These are phyloP conservation scores for Dillenia suffruticosa DNA, from an alignment of 164 flowering plant species.

Conservation along the genomic window DNA sequence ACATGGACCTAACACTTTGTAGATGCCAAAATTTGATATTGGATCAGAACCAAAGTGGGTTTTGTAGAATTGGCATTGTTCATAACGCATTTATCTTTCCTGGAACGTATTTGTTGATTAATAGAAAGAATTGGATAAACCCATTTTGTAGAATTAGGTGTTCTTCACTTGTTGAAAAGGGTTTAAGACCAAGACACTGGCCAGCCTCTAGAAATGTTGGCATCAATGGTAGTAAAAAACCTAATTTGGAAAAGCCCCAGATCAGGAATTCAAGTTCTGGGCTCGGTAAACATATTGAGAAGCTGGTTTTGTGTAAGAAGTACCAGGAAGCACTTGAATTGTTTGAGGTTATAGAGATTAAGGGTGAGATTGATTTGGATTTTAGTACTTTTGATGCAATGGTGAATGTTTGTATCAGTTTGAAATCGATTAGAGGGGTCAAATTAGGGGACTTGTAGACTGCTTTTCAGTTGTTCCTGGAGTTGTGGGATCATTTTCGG, in stretches of 20 bases:
- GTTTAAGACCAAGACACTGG: no score
- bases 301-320: conserved; percentile 33
- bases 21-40: no score
- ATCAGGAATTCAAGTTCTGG: conserved; percentile 13
- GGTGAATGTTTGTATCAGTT: conserved; percentile 43
- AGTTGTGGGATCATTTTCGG: conserved; percentile 37
- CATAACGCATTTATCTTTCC: no score
- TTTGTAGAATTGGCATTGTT: no score
- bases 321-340: conserved; percentile 50
- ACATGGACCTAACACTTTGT: no score
- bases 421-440: conserved; percentile 43
- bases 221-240: no score
- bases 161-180: no score
- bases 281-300: conserved; percentile 49
- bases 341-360: conserved; percentile 44
- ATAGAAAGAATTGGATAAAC: no score
- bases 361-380: conserved; percentile 21
- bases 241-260: conserved; percentile 5
- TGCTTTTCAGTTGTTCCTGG: conserved; percentile 41
- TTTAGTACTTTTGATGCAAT: conserved; percentile 46
- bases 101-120: no score
- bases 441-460: conserved; percentile 51
- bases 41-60: no score
- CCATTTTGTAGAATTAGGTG: no score
- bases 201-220: no score